Percentiles rank a stretch among this genome's conserved stretches.
Evolutionary conservation across 2,329 filamentous ascomycete species (phyloP).

Genomic region (Aspergillus quadricinctus): DNA sequence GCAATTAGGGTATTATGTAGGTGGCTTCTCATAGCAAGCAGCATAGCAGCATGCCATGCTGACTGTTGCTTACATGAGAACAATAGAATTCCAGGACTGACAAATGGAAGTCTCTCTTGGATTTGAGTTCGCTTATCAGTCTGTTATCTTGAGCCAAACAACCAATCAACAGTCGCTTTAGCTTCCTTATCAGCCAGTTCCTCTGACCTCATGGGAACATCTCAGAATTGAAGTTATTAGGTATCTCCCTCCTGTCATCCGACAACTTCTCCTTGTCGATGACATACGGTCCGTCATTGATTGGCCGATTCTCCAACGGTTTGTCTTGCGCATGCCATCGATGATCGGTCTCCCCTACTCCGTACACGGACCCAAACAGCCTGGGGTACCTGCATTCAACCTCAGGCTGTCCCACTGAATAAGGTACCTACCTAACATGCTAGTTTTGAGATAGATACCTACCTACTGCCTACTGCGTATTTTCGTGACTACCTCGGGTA

Average conservation of each 20-base stretch:
- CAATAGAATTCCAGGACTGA: background rate
- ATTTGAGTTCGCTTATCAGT: background rate
- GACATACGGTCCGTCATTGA: background rate
- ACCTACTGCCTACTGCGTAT: too few species aligned
- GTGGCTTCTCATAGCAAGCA: background rate
- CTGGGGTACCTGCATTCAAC: background rate
- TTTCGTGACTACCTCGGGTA: too few species aligned
- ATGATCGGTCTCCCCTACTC: too few species aligned
- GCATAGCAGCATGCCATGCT: background rate
- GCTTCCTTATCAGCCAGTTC: conserved; percentile 1
- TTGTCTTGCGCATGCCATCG: background rate
- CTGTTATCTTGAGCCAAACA: background rate
- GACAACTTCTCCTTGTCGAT: background rate
- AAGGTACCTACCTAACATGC: background rate
- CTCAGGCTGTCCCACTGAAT: background rate
- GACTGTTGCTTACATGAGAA: background rate
- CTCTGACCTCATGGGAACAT: background rate
- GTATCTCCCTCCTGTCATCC: background rate
- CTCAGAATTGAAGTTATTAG: background rate
- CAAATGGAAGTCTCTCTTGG: too few species aligned
- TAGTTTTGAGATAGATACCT: background rate
- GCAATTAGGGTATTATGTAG: background rate
- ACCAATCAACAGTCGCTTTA: conserved; percentile 4
- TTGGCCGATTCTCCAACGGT: background rate
- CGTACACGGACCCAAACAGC: background rate